Base-by-base conservation (phyloP, 2,329 filamentous ascomycete species). In the Cladosporium phlei region DNA sequence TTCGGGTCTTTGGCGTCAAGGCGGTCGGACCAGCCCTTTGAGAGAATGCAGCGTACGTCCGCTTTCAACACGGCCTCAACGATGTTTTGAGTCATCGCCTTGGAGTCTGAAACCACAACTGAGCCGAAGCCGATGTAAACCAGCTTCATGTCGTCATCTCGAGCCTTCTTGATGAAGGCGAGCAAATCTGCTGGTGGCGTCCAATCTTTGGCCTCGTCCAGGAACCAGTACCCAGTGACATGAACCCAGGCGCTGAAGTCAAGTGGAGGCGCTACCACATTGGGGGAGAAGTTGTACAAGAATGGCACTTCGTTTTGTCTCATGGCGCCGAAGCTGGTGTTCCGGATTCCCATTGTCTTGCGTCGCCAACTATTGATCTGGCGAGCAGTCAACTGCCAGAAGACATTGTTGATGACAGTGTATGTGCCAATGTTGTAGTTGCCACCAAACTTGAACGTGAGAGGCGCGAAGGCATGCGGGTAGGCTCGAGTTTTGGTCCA, bases 181-280 rank as follows among this genome's bases (percentile, higher is more conserved):
- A 75, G 70, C 5, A 98, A 77, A 38, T 91, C 88, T 21, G 75
- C 66, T 0, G 90, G 86, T 1, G 93, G 89, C 35, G 77, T 75
- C 75, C 83, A 97, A 20, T 74, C 70, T 48, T 74, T 67, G 3
- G 71, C 74, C 65, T 96, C 91, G 55, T 95, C 85, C 38, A 98
- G 70, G 67, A 98, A 97, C 93, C 93, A 98, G 69, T 98, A 97
- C 0, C 93, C 93, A 0, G 93, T 97, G 6, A 97, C 88, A 33
- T 88, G 82, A 64, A 98, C 93, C 93, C 93, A 98, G 66, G 97
- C 93, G 32, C 88, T 91, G 69, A 90, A 98, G 69, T 98, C 93
- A 2, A 96, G 74, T 12, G 93, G 93, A 21, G 90, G 91, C 2
- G 87, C 82, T n/a, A 98, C 93, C 10, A 98, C 93, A 9, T 82